Base-by-base conservation (phyloP, 2,329 filamentous ascomycete species). In the Thelonectria blattea region DNA sequence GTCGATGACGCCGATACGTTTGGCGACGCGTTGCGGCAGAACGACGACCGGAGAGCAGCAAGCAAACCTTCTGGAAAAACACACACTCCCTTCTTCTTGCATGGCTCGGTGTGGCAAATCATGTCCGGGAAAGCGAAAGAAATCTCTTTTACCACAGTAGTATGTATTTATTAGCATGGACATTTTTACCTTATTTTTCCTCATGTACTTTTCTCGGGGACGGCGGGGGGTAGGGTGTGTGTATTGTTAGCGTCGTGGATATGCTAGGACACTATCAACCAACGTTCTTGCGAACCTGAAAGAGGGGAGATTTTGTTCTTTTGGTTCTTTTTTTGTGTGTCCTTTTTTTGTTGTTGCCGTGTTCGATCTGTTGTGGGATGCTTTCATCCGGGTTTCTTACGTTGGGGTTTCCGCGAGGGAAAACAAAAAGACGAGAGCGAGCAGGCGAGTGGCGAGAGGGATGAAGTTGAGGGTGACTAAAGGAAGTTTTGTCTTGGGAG, bases 11-110 rank as follows among this genome's bases (percentile, higher is more conserved):
- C 50, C 39, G 45, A 32, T 32, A 27, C 15, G 22, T 27, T 18
- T 46, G n/a, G 30, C 27, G 27, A 46, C 45, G 22, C 24, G 43
- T 24, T 45, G 14, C 50, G 53, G 51, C 42, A 42, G 48, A 51
- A 66, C 45, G 52, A 24, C 22, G 22, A 24, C 22, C 22, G 6
- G 22, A 24, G 22, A 24, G 22, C 22, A 24, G 22, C 22, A 24
- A 24, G 22, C 22, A 24, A 24, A 64, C 70, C 27, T 66, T 53
- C 68, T 67, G 66, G 68, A 71, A 73, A 69, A 6, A n/a, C n/a
- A n/a, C 48, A 66, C 45, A 54, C 56, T 58, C 59, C 8, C n/a
- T 69, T 68, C n/a, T 69, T 68, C 58, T 72, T 72, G 69, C 71
- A 72, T 71, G 65, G 65, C 61, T 70, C 67, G 65, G 60, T 58